Base-by-base conservation (phyloP, 2,329 filamentous ascomycete genomes). In the Penicillium crustosum region DNA sequence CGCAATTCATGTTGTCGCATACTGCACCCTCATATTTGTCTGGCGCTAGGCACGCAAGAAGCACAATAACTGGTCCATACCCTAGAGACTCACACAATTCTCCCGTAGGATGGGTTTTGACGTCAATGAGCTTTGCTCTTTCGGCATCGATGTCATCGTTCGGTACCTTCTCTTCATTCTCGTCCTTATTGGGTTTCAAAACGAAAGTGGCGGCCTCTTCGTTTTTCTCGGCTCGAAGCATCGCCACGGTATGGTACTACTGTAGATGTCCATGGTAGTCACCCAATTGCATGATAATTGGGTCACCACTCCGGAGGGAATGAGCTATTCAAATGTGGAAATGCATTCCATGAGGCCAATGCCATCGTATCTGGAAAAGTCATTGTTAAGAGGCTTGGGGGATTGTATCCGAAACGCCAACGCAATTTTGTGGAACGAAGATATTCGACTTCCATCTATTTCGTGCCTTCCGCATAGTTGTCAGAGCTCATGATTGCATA, bases 41-140 rank as follows among this genome's bases (percentile, higher is more conserved):
- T 79, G 80, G 3, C 8, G 8, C 6, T 35, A 17, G 15, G 2
- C 6, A 35, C 6, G 15, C 6, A 2, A 35, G 33, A 35, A 35
- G 33, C 17, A n/a, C 17, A 36, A n/a, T 36, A 9, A 36, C 17
- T 3, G 35, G 35, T 7, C 35, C 8, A 36, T n/a, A n/a, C 35
- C 35, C 35, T 9, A n/a, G 35, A 4, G 17, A 36, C 35, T n/a
- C 7, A 15, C 17, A 3, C 15, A 9, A 36, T 36, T 36, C 35
- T 36, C 17, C 35, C 17, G 17, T 36, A 8, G 17, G 7, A n/a
- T 9, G 17, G 17, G 1, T 36, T 17, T 36, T 8, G 17, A 36
- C 35, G 35, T 2, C 8, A 4, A 36, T 8, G 17, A 36, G 35
- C 3, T 36, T n/a, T 3, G 17, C 35, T 17, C 9, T n/a, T n/a